Conservation (phyloP, 2,329 filamentous ascomycete genomes). For the Elsinoe necatrix region DNA sequence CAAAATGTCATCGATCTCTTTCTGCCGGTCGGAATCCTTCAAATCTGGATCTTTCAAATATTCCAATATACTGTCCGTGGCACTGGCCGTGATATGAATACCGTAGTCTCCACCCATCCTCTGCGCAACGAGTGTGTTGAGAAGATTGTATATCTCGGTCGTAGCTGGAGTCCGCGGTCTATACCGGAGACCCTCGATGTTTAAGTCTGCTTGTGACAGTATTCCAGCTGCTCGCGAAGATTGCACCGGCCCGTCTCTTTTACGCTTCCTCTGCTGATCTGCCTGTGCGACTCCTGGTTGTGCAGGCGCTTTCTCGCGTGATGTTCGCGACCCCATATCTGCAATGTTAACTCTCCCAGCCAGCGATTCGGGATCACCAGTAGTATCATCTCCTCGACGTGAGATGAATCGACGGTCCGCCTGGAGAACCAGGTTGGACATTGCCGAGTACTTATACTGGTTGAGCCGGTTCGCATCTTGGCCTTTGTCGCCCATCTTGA, state of each 20-base stretch:
- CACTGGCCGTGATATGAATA: conserved; percentile 83
- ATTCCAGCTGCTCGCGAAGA: conserved; percentile 62
- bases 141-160: conserved; percentile 85
- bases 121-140: conserved; percentile 80
- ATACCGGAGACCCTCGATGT: conserved; percentile 87
- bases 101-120: conserved; percentile 90
- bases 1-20: conserved; percentile 87
- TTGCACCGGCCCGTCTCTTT: conserved; percentile 62
- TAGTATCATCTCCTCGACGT: conserved; percentile 85
- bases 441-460: conserved; percentile 41
- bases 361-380: conserved; percentile 93
- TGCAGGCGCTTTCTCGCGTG: conserved; percentile 70
- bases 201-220: conserved; percentile 71
- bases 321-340: conserved; percentile 85
- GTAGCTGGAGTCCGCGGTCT: conserved; percentile 86
- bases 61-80: conserved; percentile 84
- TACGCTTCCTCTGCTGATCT: conserved; percentile 74
- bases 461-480: conserved; percentile 29
- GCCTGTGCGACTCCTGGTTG: conserved; percentile 32
- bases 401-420: conserved; percentile 94
- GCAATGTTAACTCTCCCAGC: conserved; percentile 86
- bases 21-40: conserved; percentile 98
- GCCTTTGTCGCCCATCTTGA: conserved; percentile 26
- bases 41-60: conserved; percentile 89
- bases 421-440: conserved; percentile 99